Percentiles rank a stretch among this genome's conserved stretches.
Conservation (phyloP, 129 eudicot genomes). For the Helichrysum umbraculigerum region DNA sequence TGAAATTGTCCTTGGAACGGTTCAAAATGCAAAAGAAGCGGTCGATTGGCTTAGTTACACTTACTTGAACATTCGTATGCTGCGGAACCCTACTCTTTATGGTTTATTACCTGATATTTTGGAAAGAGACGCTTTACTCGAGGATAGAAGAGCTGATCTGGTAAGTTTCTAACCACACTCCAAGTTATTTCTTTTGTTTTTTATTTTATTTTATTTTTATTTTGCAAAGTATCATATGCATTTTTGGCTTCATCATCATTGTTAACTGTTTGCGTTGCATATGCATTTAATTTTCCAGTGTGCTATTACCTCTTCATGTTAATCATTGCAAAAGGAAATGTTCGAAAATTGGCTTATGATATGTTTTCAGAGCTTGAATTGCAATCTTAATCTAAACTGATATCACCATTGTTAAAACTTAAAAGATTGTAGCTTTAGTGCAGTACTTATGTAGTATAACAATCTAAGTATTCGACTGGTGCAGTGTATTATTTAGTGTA, state of each 20-base stretch:
- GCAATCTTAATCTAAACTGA: not conserved
- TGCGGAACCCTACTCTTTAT: conserved; percentile 75
- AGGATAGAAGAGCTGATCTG: conserved; percentile 84
- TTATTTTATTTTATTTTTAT: not conserved
- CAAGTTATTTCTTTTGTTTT: not conserved
- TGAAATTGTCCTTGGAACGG: conserved; percentile 93
- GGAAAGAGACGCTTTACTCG: conserved; percentile 42
- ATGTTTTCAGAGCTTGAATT: not conserved
- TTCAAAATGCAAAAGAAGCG: conserved; percentile 94
- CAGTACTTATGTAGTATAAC: not conserved
- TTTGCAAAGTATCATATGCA: not conserved
- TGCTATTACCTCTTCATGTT: not conserved
- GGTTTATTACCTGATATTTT: conserved; percentile 70
- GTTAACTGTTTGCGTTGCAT: not conserved
- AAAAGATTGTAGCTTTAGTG: conserved; percentile 1
- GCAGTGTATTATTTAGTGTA: not conserved
- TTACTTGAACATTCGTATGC: conserved; percentile 80
- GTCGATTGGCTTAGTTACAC: conserved; percentile 86
- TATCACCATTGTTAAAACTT: not conserved
- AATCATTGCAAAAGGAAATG: not conserved
- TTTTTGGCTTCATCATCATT: not conserved
- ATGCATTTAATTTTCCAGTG: not conserved
- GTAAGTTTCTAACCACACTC: conserved; percentile 42
- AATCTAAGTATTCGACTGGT: not conserved
- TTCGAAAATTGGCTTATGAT: not conserved